Evolutionary conservation across 768 basidiomycete genomes (phyloP).

Genomic region (Botryobasidium botryosum): DNA sequence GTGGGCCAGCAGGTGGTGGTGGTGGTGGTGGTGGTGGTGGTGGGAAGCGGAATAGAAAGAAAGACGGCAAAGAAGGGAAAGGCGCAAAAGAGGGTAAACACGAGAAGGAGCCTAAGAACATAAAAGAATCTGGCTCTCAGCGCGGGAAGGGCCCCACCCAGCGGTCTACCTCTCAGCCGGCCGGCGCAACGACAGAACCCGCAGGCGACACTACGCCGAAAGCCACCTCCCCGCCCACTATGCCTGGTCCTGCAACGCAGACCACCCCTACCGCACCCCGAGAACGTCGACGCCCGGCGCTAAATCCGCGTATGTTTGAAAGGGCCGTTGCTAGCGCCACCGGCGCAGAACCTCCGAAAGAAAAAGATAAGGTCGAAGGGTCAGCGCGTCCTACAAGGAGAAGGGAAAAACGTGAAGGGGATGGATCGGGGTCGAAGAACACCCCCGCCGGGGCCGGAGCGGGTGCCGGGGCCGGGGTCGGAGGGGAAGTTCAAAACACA

Average conservation of each 20-base stretch:
- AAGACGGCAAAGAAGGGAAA: background rate
- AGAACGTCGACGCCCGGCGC: background rate
- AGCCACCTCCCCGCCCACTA: background rate
- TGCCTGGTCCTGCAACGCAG: background rate
- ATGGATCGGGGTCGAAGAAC: background rate
- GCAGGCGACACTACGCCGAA: background rate
- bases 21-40: background rate
- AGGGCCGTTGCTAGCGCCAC: background rate
- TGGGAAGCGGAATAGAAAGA: background rate
- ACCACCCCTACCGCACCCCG: too few species aligned
- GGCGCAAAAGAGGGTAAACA: too few species aligned
- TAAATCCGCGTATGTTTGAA: slow-evolving; percentile 2
- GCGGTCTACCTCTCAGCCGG: too few species aligned
- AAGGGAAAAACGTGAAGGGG: background rate
- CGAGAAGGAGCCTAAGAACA: background rate
- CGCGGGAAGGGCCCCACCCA: background rate
- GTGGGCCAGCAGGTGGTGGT: background rate
- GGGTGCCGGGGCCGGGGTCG: background rate
- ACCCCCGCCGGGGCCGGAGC: background rate
- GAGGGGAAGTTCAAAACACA: background rate
- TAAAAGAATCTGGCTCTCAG: background rate
- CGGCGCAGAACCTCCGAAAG: too few species aligned
- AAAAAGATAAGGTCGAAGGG: background rate
- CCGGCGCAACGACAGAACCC: too few species aligned
- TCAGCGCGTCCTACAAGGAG: too few species aligned